phyloP scores from a whole-genome alignment of 768 basidiomycete species.

The Termitomyces sp. region DNA sequence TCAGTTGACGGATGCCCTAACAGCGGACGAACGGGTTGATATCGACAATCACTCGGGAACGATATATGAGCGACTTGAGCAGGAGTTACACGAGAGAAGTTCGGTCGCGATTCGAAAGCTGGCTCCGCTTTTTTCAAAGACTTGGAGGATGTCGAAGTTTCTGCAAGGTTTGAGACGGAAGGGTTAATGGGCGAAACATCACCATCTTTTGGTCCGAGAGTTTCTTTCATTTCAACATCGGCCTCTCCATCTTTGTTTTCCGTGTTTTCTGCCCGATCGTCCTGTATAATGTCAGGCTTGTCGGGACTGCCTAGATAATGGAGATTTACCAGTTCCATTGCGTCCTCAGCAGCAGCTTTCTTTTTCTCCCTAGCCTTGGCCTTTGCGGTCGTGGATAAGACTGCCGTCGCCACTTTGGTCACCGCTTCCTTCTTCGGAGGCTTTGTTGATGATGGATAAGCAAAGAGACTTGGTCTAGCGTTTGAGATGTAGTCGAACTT shows the following conservation, averaged over 20 bases:
- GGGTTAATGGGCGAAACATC: slow-evolving; percentile 55
- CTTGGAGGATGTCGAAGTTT: slow-evolving; percentile 32
- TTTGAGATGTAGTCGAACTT: slow-evolving; percentile 90
- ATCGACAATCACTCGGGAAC: slow-evolving; percentile 76
- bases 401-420: slow-evolving; percentile 89
- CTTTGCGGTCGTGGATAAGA: slow-evolving; percentile 94
- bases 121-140: slow-evolving; percentile 69
- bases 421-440: slow-evolving; percentile 91
- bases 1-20: slow-evolving; percentile 39
- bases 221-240: slow-evolving; percentile 77
- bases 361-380: slow-evolving; percentile 94
- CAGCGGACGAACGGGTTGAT: slow-evolving; percentile 84
- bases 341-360: slow-evolving; percentile 79
- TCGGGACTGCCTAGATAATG: not conserved
- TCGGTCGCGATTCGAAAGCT: slow-evolving; percentile 65
- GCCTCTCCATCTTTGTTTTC: slow-evolving; percentile 45
- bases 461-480: slow-evolving; percentile 85
- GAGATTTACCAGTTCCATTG: slow-evolving; percentile 71
- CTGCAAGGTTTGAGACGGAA: slow-evolving; percentile 44
- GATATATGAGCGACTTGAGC: slow-evolving; percentile 80
- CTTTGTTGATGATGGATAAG: slow-evolving; percentile 82
- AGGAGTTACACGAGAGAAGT: slow-evolving; percentile 91
- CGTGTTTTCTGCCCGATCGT: slow-evolving; percentile 44
- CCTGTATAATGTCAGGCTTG: slow-evolving; percentile 28
- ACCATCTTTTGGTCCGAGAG: slow-evolving; percentile 36